A percentile compares a stretch with the other conserved stretches of the same genome.
These are phyloP conservation scores for Amaranthus cruentus DNA, from an alignment of 148 eudicot genomes.

Conservation along the genomic window DNA sequence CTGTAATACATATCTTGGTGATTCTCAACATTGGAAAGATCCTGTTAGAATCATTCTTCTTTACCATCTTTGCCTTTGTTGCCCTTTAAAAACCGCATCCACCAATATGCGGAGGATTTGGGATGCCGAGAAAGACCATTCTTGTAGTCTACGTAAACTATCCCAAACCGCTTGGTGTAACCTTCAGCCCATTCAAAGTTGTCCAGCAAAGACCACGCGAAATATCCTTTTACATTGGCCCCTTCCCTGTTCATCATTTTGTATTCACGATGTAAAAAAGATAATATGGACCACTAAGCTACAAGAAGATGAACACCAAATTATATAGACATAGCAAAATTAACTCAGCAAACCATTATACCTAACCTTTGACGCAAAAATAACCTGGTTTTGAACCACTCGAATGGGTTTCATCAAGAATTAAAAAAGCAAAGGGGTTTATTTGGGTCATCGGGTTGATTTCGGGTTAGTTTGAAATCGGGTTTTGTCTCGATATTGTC, in stretches of 20 bases:
- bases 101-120: conserved; percentile 87
- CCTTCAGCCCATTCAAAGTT: conserved; percentile 79
- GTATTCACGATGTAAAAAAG: neutral
- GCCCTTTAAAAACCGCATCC: conserved; percentile 61
- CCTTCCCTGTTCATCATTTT: conserved; percentile 54
- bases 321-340: too few relatives aligned
- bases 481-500: too few relatives aligned
- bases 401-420: too few relatives aligned
- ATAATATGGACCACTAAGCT: neutral
- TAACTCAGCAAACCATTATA: too few relatives aligned
- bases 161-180: conserved; percentile 72
- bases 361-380: too few relatives aligned
- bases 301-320: too few relatives aligned
- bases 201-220: conserved; percentile 87
- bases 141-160: conserved; percentile 72
- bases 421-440: too few relatives aligned
- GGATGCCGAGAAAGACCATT: conserved; percentile 69
- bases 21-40: neutral
- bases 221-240: conserved; percentile 67
- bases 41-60: conserved; percentile 28
- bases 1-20: neutral
- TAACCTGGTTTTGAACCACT: too few relatives aligned
- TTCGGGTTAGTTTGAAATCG: too few relatives aligned
- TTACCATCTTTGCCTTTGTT: conserved; percentile 44
- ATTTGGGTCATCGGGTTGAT: too few relatives aligned